Conservation (phyloP, 2,329 filamentous ascomycete genomes). For the Colletotrichum simmondsii region DNA sequence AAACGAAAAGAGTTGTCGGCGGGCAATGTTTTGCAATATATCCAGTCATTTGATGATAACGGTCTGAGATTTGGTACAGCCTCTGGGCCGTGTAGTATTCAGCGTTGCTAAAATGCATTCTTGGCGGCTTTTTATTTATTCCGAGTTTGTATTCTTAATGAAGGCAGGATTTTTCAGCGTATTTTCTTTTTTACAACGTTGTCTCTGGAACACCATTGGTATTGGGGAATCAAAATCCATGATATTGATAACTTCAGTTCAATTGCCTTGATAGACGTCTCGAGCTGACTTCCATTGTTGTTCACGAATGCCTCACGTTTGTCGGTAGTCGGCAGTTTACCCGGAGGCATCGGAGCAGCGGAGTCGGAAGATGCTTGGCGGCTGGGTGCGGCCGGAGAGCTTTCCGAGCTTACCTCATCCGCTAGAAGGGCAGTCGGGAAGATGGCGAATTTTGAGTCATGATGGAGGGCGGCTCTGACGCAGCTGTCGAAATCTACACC, state of each 20-base stretch:
- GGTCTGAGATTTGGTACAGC: not conserved
- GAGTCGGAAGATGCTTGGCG: not conserved
- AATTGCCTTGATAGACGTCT: too few species aligned
- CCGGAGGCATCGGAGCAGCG: not conserved
- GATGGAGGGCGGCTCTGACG: conserved; percentile 27
- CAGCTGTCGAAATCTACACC: not conserved
- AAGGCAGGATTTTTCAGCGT: not conserved
- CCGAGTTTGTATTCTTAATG: not conserved
- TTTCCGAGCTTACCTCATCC: not conserved
- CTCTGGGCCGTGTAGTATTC: not conserved
- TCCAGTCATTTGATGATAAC: not conserved
- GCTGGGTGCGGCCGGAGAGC: not conserved
- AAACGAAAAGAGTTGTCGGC: too few species aligned
- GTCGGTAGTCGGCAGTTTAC: not conserved
- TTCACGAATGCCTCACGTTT: not conserved
- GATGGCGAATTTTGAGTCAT: conserved; percentile 30
- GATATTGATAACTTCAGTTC: too few species aligned
- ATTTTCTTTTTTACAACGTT: not conserved
- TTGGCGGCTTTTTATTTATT: not conserved
- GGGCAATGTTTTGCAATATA: not conserved
- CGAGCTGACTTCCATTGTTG: too few species aligned
- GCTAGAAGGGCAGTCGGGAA: not conserved
- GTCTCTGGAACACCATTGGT: too few species aligned
- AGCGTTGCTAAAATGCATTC: not conserved
- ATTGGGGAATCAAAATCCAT: too few species aligned